Percentiles rank a stretch among this genome's conserved stretches.
Conservation (phyloP, 164 flowering plant genomes). For the Piper longum region DNA sequence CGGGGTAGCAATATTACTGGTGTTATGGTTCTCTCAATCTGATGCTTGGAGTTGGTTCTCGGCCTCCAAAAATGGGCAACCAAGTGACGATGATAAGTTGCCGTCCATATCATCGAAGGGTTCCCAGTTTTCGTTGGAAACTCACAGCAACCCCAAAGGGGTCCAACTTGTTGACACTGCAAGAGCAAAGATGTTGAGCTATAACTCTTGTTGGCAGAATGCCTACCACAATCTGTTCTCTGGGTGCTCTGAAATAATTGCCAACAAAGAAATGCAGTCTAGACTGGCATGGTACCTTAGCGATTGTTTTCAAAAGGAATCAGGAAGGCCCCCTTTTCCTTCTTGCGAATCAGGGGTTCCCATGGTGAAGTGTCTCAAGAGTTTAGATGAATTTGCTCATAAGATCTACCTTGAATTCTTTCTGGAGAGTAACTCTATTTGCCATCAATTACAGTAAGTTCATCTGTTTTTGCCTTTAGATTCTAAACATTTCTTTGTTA, state of each 20-base stretch:
- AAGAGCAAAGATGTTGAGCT: constrained; percentile 18
- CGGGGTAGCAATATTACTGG: too few relatives aligned
- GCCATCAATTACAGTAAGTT: constrained; percentile 77
- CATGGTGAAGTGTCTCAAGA: constrained; percentile 43
- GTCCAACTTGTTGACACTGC: constrained; percentile 35
- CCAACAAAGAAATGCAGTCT: constrained; percentile 42
- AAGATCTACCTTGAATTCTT: too few relatives aligned
- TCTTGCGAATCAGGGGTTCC: constrained; percentile 27
- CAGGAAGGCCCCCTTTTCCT: constrained; percentile 55
- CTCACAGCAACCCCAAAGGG: constrained; percentile 23
- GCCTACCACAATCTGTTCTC: constrained; percentile 54
- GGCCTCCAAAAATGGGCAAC: constrained; percentile 10
- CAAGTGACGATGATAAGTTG: neutral
- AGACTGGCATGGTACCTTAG: constrained; percentile 72
- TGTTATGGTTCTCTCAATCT: too few relatives aligned
- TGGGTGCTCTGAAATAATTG: constrained; percentile 48
- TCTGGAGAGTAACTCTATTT: constrained; percentile 61
- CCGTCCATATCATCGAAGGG: neutral
- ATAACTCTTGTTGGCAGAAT: constrained; percentile 56
- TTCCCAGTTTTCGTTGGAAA: constrained; percentile 50
- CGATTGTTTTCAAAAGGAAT: constrained; percentile 64
- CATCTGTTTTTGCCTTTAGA: too few relatives aligned
- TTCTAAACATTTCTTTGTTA: too few relatives aligned
- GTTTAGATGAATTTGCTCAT: constrained; percentile 19
- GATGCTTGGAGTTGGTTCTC: constrained; percentile 36